Base-by-base conservation (phyloP, 768 basidiomycete genomes). In the Pisolithus orientalis region DNA sequence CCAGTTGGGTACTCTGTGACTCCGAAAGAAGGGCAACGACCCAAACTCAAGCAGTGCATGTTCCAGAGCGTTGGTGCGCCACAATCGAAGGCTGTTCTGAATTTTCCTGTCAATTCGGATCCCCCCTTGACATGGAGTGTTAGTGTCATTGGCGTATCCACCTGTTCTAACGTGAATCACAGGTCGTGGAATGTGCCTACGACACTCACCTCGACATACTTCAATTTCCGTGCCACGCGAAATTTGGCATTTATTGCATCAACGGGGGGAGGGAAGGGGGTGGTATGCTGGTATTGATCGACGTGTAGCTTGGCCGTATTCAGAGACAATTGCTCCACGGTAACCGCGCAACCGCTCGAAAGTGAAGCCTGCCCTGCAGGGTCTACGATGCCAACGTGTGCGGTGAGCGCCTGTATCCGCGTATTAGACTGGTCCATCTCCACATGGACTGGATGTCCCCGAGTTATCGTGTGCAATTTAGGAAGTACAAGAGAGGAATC, bases 201-300 rank as follows among this genome's bases (percentile, higher is more conserved):
- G 10, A 11, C 16, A 1, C 47, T 4, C 24, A 69, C 70, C 61
- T 69, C 72, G 3, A 83, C 64, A 52, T 78, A 84, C 25, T 62
- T 70, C 2, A 80, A 83, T 56, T 78, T 80, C 38, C 82, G 71
- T 9, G 82, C 82, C 31, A 83, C 56, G 6, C 79, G 72, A 7
- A 75, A 57, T 57, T 69, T 78, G 3, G 61, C 49, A 14, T 66
- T 65, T 21, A 57, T 54, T 4, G 68, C 67, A 32, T 72, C 58
- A 11, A 82, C 63, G 8, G 77, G 76, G 43, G 77, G 72, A 0
- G 79, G 79, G 42, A 72, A 80, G 1, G 43, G 7, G 7, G 80
- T 51, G 32, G 50, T 44, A 49, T 72, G 59, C 5, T 51, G 29
- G 47, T 65, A 61, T 2, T 53, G 50, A 37, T 48, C 59, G 2